Conservation (phyloP, 305 asterid genomes). For the Solanum hybrid region DNA sequence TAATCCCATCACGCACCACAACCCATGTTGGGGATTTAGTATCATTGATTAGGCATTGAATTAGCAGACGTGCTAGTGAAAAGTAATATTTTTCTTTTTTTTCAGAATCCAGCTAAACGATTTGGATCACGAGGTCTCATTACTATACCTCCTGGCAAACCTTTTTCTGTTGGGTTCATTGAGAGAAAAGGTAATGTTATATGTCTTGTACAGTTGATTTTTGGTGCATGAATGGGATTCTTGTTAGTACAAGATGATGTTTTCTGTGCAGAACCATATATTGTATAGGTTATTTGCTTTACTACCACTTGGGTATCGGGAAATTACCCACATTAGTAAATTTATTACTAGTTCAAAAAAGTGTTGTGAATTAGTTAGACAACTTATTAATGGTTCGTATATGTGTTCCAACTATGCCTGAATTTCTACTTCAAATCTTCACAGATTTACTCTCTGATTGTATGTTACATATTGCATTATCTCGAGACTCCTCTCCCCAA, state of each 20-base stretch:
- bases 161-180: slow-evolving; percentile 62
- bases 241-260: background rate
- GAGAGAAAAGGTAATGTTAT: slow-evolving; percentile 41
- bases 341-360: background rate
- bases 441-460: slow-evolving; percentile 49
- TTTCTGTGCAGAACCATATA: background rate
- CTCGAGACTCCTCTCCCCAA: slow-evolving; percentile 29
- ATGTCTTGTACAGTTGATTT: background rate
- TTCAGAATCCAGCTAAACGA: slow-evolving; percentile 58
- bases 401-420: background rate
- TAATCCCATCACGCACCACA: background rate
- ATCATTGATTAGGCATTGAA: background rate
- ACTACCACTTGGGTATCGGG: background rate
- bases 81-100: background rate
- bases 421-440: slow-evolving; percentile 14
- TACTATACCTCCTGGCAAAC: slow-evolving; percentile 42
- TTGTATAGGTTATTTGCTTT: background rate
- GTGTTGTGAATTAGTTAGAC: background rate
- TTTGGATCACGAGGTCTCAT: slow-evolving; percentile 70
- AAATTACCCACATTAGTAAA: background rate
- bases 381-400: background rate
- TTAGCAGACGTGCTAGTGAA: background rate
- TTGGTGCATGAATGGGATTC: background rate
- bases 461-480: slow-evolving; percentile 48
- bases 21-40: background rate